Evolutionary conservation across 495 filamentous ascomycete genomes (phyloP), one percentile per base, ranked within the genome.

Genomic region (Podospora conica): DNA sequence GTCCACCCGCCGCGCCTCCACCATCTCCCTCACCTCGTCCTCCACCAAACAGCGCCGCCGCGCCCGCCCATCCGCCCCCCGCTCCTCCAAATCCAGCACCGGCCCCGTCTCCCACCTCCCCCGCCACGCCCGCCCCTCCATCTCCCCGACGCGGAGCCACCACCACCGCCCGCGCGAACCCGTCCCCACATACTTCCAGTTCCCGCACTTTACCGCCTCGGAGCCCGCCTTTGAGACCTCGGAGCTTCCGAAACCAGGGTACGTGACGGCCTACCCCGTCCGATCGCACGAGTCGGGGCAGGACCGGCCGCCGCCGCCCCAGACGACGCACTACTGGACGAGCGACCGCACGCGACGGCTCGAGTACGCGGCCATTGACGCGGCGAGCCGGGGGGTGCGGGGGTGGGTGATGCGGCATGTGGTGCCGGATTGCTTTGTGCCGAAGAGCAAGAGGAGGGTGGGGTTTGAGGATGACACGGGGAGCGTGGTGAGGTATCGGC

Each of bases 281-380:
- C 7, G 58, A 65, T 21, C 59, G 24, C 40, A 48, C 40, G 40
- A 48, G 8, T 55, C 67, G 9, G 69, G 76, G 40, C 58, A 68
- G 2, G 71, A 76, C 31, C 73, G 73, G 24, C 71, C 76, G 0
- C 83, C 82, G 4, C 84, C 84, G 21, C n/a, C n/a, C n/a, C 78
- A 82, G 58, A 86, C 83, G n/a, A 80, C 79, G 2, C 81, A 83
- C 60, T 86, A 86, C 68, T 86, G 83, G 83, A 84, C 81, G 3
- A 84, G 80, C 62, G 82, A 84, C 66, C 75, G 77, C 53, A 84
- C 83, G 5, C 78, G 84, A 10, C 70, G 82, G 18, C 72, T 84
- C 7, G 84, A 86, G 68, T 86, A 86, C 70, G 84, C 84, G 1
- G 84, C 84, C 22, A 86, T 86, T 58, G 84, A 86, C 63, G 82